Base-by-base conservation (phyloP, 2,329 filamentous ascomycete species). In the Claviceps fusiformis region DNA sequence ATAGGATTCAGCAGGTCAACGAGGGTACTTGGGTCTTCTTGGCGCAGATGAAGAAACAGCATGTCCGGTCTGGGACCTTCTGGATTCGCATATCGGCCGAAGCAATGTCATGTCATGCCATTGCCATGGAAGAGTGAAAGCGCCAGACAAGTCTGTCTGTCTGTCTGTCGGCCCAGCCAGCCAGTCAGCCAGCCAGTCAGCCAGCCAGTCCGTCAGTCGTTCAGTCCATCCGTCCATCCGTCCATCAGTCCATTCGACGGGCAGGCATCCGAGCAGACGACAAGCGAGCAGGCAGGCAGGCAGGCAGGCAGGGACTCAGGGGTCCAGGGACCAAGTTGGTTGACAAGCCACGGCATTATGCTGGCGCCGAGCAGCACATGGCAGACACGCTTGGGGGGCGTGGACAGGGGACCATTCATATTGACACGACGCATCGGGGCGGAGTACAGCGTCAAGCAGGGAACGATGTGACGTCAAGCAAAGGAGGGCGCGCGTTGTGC, bases 401-500 rank as follows among this genome's bases (percentile, higher is more conserved):
- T 3, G 15, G n/a, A n/a, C 39, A n/a, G 15, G 15, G 15, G 17
- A 41, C 39, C 15, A 17, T 41, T 17, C 39, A 17, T n/a, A n/a
- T 24, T 44, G 44, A 46, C 19, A 24, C 44, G 44, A 29, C 44
- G 44, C 44, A 10, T 24, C 19, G 49, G 27, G 17, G 15, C 41
- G 27, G 39, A 45, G 37, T 10, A 11, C 29, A 10, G 17, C 35
- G 31, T 53, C 41, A 10, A 37, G 50, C 27, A 31, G 37, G 43
- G 17, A 11, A 39, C 46, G 27, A 50, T 45, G 53, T 50, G 53
- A 54, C 53, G 53, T 54, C 46, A 54, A 50, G 19, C 15, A 24
- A 29, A 54, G 33, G 29, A 48, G 31, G 11, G 29, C 33, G 43
- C n/a, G 29, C 46, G 51, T 53, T 39, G 52, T 46, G 41, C n/a